These are phyloP conservation scores for Aspergillus kassunensis DNA, from an alignment of 495 filamentous ascomycete species.

Conservation along the genomic window DNA sequence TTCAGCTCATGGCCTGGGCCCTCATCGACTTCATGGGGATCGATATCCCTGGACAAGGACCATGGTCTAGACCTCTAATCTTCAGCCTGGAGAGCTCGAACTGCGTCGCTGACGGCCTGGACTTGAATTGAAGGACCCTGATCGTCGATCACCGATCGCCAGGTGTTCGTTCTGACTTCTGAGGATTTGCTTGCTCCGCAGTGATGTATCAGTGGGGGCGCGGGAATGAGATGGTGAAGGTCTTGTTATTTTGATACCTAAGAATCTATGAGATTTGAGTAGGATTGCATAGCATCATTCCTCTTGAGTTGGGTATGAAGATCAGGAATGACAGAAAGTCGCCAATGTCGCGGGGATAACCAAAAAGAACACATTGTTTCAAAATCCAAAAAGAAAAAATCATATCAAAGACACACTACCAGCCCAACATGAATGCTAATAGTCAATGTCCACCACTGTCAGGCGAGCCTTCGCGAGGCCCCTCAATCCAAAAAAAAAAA, in stretches of 20 bases:
- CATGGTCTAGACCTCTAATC: conserved; percentile 29
- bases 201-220: no score
- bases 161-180: neutral
- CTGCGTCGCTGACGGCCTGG: neutral
- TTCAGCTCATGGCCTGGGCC: conserved; percentile 28
- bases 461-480: neutral
- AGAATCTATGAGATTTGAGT: no score
- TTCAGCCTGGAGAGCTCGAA: conserved; percentile 1
- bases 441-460: conserved; percentile 8
- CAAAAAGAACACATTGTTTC: neutral
- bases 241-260: no score
- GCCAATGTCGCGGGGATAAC: neutral
- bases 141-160: conserved; percentile 9
- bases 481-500: conserved; percentile 7
- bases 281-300: neutral
- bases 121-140: conserved; percentile 6
- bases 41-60: conserved; percentile 17
- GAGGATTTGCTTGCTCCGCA: no score
- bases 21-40: conserved; percentile 22
- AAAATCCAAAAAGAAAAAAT: no score
- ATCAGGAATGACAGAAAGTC: neutral
- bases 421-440: conserved; percentile 4
- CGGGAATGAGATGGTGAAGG: no score
- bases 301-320: neutral
- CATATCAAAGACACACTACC: conserved; percentile 4